Base-by-base conservation (phyloP, 257 asterid species). In the Ophiorrhiza pumila region DNA sequence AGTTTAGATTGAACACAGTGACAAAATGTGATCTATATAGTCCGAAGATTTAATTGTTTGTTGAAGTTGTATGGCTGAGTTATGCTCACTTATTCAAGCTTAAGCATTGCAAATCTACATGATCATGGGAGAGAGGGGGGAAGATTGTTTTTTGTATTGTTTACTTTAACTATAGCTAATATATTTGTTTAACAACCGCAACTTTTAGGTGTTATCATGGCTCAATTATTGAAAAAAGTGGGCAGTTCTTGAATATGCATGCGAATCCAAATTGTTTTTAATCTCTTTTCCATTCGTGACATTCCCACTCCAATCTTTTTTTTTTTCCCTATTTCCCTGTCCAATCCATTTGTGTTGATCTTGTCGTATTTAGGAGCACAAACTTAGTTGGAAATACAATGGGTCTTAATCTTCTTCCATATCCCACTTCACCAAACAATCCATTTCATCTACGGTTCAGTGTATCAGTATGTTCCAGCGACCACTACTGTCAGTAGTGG, bases 171-270 rank as follows among this genome's bases (percentile, higher is more conserved):
- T 11, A 11, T 43, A 12, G 55, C 59, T 32, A 61, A 25, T 37
- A n/a, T 23, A 46, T 60, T 59, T 46, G 69, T 71, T 64, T 64
- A 65, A 56, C 45, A 10, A 37, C 1, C 4, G 32, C 78, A 77
- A 78, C 96, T 89, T 89, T 89, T 87, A 79, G 90, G 81, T 71
- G 78, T 84, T 79, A 91, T 91, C 82, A 91, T 89, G 84, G 90
- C 92, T 83, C 93, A 91, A 91, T 91, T 89, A 91, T 91, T 87
- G 75, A 73, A 77, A 73, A 62, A 46, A 85, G 78, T 82, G 80
- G 85, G 87, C 89, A 81, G 29, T 68, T 67, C 73, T 68, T 58
- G 68, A 52, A 66, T 75, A 75, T 29, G 63, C 37, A 80, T 35
- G 68, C 49, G 4, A 22, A 75, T 76, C 83, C 72, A 80, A 76